Evolutionary conservation across 2,329 filamentous ascomycete species (phyloP).

Genomic region (Aspergillus uvarum): DNA sequence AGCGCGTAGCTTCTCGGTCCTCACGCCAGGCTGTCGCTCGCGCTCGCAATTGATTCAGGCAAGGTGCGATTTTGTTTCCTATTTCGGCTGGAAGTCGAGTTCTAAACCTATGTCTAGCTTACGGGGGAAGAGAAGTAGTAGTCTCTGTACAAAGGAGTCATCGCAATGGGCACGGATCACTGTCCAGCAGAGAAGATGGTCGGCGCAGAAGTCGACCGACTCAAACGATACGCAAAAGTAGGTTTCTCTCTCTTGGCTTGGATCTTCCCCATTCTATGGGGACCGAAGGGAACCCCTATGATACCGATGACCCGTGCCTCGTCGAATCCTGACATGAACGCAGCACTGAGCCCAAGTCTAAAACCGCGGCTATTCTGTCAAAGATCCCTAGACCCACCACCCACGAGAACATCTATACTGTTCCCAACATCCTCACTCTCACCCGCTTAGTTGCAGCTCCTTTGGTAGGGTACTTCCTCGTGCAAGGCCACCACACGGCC

Average conservation of each 20-base stretch:
- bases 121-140: slow-evolving; percentile 3
- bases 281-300: not conserved
- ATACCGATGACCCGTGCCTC: not conserved
- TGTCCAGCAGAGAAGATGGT: slow-evolving; percentile 25
- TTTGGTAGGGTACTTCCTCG: slow-evolving; percentile 80
- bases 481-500: slow-evolving; percentile 75
- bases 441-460: slow-evolving; percentile 81
- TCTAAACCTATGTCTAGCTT: not conserved
- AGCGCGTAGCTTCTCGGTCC: slow-evolving; percentile 7
- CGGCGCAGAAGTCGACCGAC: slow-evolving; percentile 23
- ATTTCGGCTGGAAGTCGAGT: not conserved
- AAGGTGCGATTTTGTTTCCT: slow-evolving; percentile 1
- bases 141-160: not conserved
- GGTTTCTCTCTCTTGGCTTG: slow-evolving; percentile 4
- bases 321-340: slow-evolving; percentile 1
- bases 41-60: not conserved
- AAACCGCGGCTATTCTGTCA: slow-evolving; percentile 35
- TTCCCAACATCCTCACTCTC: slow-evolving; percentile 92
- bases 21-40: slow-evolving; percentile 5
- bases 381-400: slow-evolving; percentile 30
- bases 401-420: slow-evolving; percentile 91
- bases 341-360: slow-evolving; percentile 23
- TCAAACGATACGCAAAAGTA: slow-evolving; percentile 21
- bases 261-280: not conserved
- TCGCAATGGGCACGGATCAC: slow-evolving; percentile 2